These are phyloP conservation scores for Lactarius deliciosus DNA, from an alignment of 768 basidiomycete species.

Conservation along the genomic window DNA sequence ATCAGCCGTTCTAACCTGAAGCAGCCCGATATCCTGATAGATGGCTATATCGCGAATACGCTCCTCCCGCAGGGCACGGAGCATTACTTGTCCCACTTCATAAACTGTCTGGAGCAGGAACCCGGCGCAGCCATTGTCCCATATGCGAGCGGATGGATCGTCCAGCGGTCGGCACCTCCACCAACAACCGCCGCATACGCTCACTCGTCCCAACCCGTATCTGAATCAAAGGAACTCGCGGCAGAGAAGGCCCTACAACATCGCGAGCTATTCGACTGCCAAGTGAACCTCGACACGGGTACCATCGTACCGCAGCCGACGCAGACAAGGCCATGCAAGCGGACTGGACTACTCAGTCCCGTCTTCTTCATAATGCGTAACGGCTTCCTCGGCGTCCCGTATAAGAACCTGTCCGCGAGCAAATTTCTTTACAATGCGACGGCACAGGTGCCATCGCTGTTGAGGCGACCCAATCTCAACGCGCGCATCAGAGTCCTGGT, in stretches of 20 bases:
- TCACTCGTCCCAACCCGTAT: background rate
- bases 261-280: background rate
- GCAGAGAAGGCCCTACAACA: background rate
- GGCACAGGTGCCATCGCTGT: background rate
- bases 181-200: background rate
- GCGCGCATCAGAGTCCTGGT: constrained; percentile 15
- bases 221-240: background rate
- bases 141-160: background rate
- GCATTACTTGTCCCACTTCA: background rate
- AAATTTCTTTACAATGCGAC: background rate
- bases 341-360: constrained; percentile 3
- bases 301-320: constrained; percentile 22
- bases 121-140: background rate
- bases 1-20: background rate
- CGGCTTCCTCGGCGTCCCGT: constrained; percentile 19
- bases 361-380: constrained; percentile 12
- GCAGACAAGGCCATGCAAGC: background rate
- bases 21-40: constrained; percentile 16
- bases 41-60: constrained; percentile 4
- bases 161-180: background rate
- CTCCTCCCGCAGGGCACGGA: constrained; percentile 3
- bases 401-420: background rate
- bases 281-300: constrained; percentile 11
- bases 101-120: background rate
- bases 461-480: constrained; percentile 7